Base-by-base conservation (phyloP, 2,329 filamentous ascomycete genomes). In the Epichloe gansuensis region DNA sequence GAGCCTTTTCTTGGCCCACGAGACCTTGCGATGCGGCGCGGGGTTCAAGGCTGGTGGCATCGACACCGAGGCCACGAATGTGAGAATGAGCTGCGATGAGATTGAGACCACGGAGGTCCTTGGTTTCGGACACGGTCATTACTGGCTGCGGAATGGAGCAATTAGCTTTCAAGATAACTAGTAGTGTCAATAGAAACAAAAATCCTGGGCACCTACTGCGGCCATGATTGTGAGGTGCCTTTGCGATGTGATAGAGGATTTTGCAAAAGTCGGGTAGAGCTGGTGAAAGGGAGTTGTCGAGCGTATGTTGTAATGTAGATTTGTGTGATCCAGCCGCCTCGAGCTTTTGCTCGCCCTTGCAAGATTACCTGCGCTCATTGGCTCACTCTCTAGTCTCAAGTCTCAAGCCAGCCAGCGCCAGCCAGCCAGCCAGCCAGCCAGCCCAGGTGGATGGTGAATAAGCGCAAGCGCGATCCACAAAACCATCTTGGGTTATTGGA, bases 51-150 rank as follows among this genome's bases (percentile, higher is more conserved):
- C 89, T 93, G 65, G 95, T 90, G 54, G 83, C 75, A 75, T 97
- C 91, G 62, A 98, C 90, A 58, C 93, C 93, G 35, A 98, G 82
- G 47, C 93, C 93, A 64, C 91, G 87, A 65, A 98, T 96, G 71
- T 98, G 93, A 53, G 93, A 98, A 75, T 98, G 93, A 55, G 93
- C 91, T 56, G 93, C 93, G 70, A 98, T 95, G 72, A 98, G 86
- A 72, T 95, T 97, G 66, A 98, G 83, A 59, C 91, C 91, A 62
- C 91, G 86, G 67, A 97, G 85, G 80, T 97, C 91, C 73, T 93
- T 95, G 71, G 82, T 87, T 78, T 97, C 91, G 67, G 90, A 88
- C 69, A 97, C 83, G 63, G 93, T 97, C 66, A 82, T 72, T 57
- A 82, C 75, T 59, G 76, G 77, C 78, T 82, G 59, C 47, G 21